Conservation (phyloP, 2,329 filamentous ascomycete species). For the Pseudopyricularia cyperi region DNA sequence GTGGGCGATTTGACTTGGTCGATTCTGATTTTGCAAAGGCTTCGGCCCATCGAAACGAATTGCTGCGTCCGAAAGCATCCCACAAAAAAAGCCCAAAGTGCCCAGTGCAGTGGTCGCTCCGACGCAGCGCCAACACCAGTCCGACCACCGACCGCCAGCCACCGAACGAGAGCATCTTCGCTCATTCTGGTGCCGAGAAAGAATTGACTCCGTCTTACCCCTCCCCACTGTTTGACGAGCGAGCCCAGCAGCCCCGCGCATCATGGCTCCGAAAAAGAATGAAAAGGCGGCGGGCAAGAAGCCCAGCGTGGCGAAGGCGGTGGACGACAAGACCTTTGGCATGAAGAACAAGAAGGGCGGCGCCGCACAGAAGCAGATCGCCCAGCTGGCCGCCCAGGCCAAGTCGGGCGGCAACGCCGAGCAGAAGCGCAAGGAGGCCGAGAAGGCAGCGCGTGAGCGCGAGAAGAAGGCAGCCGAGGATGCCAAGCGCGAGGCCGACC, state of each 20-base stretch:
- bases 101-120: not conserved
- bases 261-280: slow-evolving; percentile 60
- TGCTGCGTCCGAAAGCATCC: too few species aligned
- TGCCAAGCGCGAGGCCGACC: slow-evolving; percentile 66
- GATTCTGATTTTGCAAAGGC: too few species aligned
- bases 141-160: too few species aligned
- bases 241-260: slow-evolving; percentile 21
- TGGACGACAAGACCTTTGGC: slow-evolving; percentile 94
- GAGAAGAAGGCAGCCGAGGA: slow-evolving; percentile 87
- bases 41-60: too few species aligned
- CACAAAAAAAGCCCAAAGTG: not conserved
- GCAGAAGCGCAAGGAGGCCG: slow-evolving; percentile 66
- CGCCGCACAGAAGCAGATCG: slow-evolving; percentile 80
- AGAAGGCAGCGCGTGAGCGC: slow-evolving; percentile 56
- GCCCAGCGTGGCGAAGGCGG: slow-evolving; percentile 44
- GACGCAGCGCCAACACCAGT: too few species aligned
- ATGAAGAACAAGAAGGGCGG: slow-evolving; percentile 99
- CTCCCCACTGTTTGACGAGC: not conserved
- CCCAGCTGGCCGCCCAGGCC: slow-evolving; percentile 63
- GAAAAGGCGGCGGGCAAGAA: slow-evolving; percentile 43
- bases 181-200: not conserved
- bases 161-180: too few species aligned
- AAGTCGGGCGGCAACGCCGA: slow-evolving; percentile 69
- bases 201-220: not conserved
- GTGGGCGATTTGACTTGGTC: too few species aligned